Conservation (phyloP, 2,329 filamentous ascomycete species). For the Verticillium nonalfalfae region DNA sequence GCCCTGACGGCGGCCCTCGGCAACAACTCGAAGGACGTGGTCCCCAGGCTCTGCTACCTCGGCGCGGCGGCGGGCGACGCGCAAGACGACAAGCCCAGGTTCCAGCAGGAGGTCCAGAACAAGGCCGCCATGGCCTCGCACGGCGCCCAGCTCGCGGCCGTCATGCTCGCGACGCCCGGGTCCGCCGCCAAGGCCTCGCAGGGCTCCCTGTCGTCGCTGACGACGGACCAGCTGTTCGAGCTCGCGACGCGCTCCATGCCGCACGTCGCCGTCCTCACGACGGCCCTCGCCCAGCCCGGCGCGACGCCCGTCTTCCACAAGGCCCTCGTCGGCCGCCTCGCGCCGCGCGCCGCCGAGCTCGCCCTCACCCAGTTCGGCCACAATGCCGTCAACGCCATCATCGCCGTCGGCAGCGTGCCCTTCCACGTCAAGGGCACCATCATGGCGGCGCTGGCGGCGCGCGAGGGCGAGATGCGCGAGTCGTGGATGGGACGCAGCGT, state of each 20-base stretch:
- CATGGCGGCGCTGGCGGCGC: constrained; percentile 39
- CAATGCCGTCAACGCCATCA: constrained; percentile 42
- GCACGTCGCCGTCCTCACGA: constrained; percentile 42
- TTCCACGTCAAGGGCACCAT: constrained; percentile 53
- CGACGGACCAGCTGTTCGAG: constrained; percentile 47
- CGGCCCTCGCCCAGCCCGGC: constrained; percentile 39
- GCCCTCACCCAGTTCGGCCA: constrained; percentile 45
- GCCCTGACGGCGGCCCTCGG: constrained; percentile 42
- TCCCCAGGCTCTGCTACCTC: constrained; percentile 43
- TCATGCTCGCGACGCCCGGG: constrained; percentile 71
- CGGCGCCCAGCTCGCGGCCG: constrained; percentile 73
- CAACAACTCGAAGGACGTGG: constrained; percentile 36
- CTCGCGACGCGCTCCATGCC: constrained; percentile 54
- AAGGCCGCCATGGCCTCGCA: constrained; percentile 55
- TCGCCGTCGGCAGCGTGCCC: constrained; percentile 45
- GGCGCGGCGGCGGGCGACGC: constrained; percentile 22
- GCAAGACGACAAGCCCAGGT: constrained; percentile 19
- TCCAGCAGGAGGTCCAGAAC: constrained; percentile 43
- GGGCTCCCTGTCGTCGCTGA: constrained; percentile 58
- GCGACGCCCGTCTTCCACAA: constrained; percentile 49
- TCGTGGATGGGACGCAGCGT: constrained; percentile 49
- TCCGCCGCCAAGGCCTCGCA: constrained; percentile 65
- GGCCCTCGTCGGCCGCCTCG: constrained; percentile 39
- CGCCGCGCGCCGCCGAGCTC: constrained; percentile 37
- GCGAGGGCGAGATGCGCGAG: constrained; percentile 43